Percentiles rank a stretch among this genome's conserved stretches.
These are phyloP conservation scores for Golubevia pallescens DNA, from an alignment of 1,284 basidiomycete species.

Conservation along the genomic window DNA sequence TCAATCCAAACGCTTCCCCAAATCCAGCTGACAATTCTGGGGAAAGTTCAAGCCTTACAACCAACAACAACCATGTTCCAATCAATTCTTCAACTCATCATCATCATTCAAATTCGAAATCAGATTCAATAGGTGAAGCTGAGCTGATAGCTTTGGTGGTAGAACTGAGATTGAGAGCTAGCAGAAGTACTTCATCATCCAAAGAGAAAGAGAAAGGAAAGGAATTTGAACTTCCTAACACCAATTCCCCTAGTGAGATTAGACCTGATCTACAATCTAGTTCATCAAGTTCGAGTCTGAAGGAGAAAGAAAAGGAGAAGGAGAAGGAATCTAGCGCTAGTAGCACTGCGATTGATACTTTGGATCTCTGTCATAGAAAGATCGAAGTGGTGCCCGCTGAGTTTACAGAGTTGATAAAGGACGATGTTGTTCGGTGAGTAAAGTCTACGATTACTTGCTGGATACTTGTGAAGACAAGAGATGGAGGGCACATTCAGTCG, in stretches of 20 bases:
- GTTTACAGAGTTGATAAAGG: constrained; percentile 32
- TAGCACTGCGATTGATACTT: constrained; percentile 21
- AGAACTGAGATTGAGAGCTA: constrained; percentile 20
- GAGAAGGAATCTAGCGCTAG: not conserved
- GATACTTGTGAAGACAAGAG: no score
- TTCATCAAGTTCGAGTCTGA: not conserved
- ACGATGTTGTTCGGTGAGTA: constrained; percentile 34
- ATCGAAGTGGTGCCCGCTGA: constrained; percentile 31
- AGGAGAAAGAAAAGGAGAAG: not conserved
- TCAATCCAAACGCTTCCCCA: no score
- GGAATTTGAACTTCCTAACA: constrained; percentile 3
- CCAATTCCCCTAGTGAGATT: not conserved
- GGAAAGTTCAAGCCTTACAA: no score
- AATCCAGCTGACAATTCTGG: no score
- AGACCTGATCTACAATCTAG: not conserved
- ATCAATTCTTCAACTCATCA: no score
- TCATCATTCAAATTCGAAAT: no score
- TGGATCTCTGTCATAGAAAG: constrained; percentile 42
- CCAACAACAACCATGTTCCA: no score
- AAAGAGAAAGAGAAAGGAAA: not conserved
- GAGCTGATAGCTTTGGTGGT: constrained; percentile 33
- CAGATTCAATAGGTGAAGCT: constrained; percentile 18
- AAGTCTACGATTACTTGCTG: no score
- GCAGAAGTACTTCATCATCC: constrained; percentile 4
- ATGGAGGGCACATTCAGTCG: no score